Evolutionary conservation across 257 asterid genomes (phyloP).

Genomic region (Nicotiana benthamiana): DNA sequence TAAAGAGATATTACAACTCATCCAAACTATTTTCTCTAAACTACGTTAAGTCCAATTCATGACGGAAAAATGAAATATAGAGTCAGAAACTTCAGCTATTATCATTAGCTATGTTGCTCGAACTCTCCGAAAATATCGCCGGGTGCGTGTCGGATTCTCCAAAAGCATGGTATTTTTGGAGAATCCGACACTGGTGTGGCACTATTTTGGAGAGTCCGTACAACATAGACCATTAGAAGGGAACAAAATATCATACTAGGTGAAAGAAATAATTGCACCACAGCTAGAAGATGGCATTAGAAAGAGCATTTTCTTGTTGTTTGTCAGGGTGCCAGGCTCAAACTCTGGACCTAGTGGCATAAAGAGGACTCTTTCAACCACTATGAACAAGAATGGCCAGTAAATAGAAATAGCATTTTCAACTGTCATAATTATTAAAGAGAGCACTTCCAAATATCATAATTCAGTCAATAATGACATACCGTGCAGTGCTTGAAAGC

Average conservation of each 20-base stretch:
- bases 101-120: too few relatives aligned
- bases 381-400: too few relatives aligned
- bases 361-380: too few relatives aligned
- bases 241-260: not conserved
- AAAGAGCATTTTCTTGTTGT: not conserved
- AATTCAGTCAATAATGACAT: slow-evolving; percentile 8
- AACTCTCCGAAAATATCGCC: too few relatives aligned
- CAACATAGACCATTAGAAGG: too few relatives aligned
- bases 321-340: too few relatives aligned
- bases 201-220: too few relatives aligned
- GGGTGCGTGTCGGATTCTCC: too few relatives aligned
- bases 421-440: not conserved
- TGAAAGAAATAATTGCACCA: not conserved
- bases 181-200: too few relatives aligned
- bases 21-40: not conserved
- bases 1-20: not conserved
- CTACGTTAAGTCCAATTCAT: not conserved
- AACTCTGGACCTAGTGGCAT: too few relatives aligned
- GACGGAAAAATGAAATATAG: not conserved
- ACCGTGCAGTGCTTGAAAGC: slow-evolving; percentile 65
- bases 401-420: not conserved
- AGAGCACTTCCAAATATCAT: not conserved
- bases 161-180: too few relatives aligned
- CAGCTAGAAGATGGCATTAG: not conserved
- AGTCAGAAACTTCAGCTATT: not conserved